A percentile compares a stretch with the other conserved stretches of the same genome.
phyloP scores from a whole-genome alignment of 1,284 basidiomycete genomes.

The Cutaneotrichosporon cutaneum region DNA sequence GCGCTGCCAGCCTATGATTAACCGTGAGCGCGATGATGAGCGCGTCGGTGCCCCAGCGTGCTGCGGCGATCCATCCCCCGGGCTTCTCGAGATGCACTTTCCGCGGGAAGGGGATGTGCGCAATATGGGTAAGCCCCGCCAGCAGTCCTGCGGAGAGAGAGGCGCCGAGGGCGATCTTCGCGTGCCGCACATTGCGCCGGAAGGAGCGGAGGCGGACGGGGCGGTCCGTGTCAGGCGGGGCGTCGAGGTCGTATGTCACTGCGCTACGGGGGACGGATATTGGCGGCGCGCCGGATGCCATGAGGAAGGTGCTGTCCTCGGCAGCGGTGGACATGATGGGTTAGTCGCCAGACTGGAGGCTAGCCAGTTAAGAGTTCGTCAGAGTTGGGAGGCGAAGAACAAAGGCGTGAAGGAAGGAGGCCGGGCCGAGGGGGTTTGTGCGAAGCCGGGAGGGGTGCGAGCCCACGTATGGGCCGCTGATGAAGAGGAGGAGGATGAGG shows the following conservation, averaged over 20 bases:
- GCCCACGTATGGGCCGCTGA: no score
- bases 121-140: constrained; percentile 1
- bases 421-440: no score
- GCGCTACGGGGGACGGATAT: background rate
- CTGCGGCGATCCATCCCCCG: background rate
- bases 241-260: background rate
- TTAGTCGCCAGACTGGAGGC: background rate
- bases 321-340: background rate
- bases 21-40: constrained; percentile 11
- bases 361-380: no score
- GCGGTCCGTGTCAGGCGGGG: constrained; percentile 11
- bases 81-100: background rate
- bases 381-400: no score
- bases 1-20: background rate
- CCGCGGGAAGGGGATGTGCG: background rate
- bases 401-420: no score
- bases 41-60: constrained; percentile 11
- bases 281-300: background rate
- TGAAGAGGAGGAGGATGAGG: no score
- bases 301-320: constrained; percentile 1
- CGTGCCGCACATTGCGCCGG: constrained; percentile 15
- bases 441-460: no score
- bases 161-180: constrained; percentile 13
- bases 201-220: constrained; percentile 15
- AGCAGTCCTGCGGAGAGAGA: background rate